Percentiles rank a stretch among this genome's conserved stretches.
Evolutionary conservation across 2,329 filamentous ascomycete species (phyloP).

Genomic region (Sphaerulina musiva): DNA sequence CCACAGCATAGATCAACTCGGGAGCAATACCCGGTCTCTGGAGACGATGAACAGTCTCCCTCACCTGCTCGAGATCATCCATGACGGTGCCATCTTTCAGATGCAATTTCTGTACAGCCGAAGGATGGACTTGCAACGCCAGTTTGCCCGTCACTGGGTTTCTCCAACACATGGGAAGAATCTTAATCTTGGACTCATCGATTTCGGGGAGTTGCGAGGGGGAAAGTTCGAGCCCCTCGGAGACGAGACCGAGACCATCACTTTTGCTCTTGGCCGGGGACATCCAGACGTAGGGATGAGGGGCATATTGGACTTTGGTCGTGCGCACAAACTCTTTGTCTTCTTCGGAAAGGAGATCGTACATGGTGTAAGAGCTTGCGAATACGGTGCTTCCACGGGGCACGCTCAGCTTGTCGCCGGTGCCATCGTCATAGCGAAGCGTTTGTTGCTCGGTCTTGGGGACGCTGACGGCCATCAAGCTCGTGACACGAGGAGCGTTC

Average conservation of each 20-base stretch:
- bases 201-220: slow-evolving; percentile 56
- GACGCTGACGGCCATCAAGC: slow-evolving; percentile 66
- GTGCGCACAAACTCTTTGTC: slow-evolving; percentile 62
- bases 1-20: slow-evolving; percentile 61
- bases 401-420: slow-evolving; percentile 58
- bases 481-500: slow-evolving; percentile 66
- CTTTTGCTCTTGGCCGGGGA: slow-evolving; percentile 58
- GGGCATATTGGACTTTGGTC: slow-evolving; percentile 65
- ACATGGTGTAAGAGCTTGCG: slow-evolving; percentile 64
- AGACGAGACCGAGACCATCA: slow-evolving; percentile 65
- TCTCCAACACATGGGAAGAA: slow-evolving; percentile 70
- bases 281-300: slow-evolving; percentile 82
- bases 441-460: slow-evolving; percentile 60
- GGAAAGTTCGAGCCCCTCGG: slow-evolving; percentile 58
- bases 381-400: slow-evolving; percentile 73
- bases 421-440: slow-evolving; percentile 67
- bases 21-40: slow-evolving; percentile 69
- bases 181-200: slow-evolving; percentile 60
- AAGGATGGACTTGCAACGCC: slow-evolving; percentile 68
- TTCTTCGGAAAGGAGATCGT: slow-evolving; percentile 56
- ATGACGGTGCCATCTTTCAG: slow-evolving; percentile 59
- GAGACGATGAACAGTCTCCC: slow-evolving; percentile 63
- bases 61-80: slow-evolving; percentile 60
- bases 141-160: slow-evolving; percentile 65
- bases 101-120: slow-evolving; percentile 63